Percentiles rank a stretch among this genome's conserved stretches.
These are phyloP conservation scores for Hyphodiscus hymeniophilus DNA, from an alignment of 495 filamentous ascomycete genomes.

Conservation along the genomic window DNA sequence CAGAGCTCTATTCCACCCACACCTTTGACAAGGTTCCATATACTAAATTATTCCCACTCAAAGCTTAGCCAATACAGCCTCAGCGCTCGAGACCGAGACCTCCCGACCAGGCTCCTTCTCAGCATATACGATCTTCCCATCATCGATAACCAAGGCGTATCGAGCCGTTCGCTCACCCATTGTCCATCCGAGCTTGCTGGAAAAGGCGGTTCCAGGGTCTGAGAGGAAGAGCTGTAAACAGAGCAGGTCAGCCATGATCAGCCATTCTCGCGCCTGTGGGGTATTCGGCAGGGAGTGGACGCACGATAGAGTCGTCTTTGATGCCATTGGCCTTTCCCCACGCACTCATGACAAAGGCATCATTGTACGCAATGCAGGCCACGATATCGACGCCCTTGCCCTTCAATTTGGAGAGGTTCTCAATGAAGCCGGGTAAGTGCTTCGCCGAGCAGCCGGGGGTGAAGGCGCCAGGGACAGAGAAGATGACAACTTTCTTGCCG, in stretches of 20 bases:
- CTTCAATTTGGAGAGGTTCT: conserved; percentile 62
- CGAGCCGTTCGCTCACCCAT: conserved; percentile 65
- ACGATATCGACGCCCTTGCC: conserved; percentile 82
- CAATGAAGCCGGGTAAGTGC: conserved; percentile 82
- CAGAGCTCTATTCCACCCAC: neutral
- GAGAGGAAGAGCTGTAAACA: conserved; percentile 71
- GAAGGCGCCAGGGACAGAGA: conserved; percentile 91
- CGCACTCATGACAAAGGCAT: conserved; percentile 86
- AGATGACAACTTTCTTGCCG: conserved; percentile 84
- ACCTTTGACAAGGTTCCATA: conserved; percentile 2
- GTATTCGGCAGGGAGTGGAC: neutral
- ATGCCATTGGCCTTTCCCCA: conserved; percentile 93
- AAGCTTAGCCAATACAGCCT: conserved; percentile 62
- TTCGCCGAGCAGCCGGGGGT: conserved; percentile 84
- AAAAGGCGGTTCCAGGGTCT: conserved; percentile 70
- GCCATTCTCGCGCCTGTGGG: neutral
- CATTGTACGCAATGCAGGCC: conserved; percentile 81
- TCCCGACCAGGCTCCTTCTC: conserved; percentile 67
- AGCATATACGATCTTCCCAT: conserved; percentile 84
- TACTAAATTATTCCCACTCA: conserved; percentile 23
- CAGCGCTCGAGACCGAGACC: conserved; percentile 63
- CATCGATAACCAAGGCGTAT: conserved; percentile 81
- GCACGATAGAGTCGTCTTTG: conserved; percentile 69
- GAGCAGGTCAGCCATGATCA: neutral
- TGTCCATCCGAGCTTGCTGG: conserved; percentile 76